Evolutionary conservation across 2,329 filamentous ascomycete species (phyloP).

Genomic region (Elsinoe australis): DNA sequence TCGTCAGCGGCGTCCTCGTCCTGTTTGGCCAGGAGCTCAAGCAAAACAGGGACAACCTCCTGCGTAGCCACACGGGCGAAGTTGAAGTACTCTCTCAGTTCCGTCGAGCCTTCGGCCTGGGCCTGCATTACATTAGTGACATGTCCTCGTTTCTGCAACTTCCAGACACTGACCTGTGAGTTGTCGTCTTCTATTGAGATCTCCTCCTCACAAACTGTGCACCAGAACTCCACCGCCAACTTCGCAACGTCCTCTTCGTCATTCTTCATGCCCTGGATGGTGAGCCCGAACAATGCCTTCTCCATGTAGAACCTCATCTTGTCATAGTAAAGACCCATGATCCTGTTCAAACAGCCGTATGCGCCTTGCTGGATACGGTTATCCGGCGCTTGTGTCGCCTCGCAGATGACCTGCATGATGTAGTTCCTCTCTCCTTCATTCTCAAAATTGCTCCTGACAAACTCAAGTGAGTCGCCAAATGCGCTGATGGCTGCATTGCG

Average conservation of each 20-base stretch:
- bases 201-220: conserved; percentile 99
- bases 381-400: conserved; percentile 92
- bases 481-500: conserved; percentile 88
- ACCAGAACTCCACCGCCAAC: conserved; percentile 98
- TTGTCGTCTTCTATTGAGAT: conserved; percentile 98
- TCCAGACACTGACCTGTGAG: conserved; percentile 51
- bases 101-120: conserved; percentile 64
- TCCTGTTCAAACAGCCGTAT: conserved; percentile 94
- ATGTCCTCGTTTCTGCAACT: background rate
- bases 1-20: conserved; percentile 95
- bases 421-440: conserved; percentile 99
- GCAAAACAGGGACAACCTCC: conserved; percentile 87
- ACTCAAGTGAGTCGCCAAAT: conserved; percentile 92
- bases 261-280: conserved; percentile 97
- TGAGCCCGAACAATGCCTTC: conserved; percentile 95
- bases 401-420: conserved; percentile 99
- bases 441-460: conserved; percentile 97
- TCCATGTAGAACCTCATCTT: conserved; percentile 99
- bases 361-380: conserved; percentile 87
- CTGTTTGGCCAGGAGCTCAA: conserved; percentile 86
- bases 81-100: conserved; percentile 89
- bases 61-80: conserved; percentile 87
- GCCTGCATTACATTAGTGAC: conserved; percentile 24
- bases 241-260: conserved; percentile 97
- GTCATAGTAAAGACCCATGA: conserved; percentile 98